A percentile compares a stretch with the other conserved stretches of the same genome.
These are phyloP conservation scores for Strobilomyces confusus DNA, from an alignment of 768 basidiomycete genomes.

Conservation along the genomic window DNA sequence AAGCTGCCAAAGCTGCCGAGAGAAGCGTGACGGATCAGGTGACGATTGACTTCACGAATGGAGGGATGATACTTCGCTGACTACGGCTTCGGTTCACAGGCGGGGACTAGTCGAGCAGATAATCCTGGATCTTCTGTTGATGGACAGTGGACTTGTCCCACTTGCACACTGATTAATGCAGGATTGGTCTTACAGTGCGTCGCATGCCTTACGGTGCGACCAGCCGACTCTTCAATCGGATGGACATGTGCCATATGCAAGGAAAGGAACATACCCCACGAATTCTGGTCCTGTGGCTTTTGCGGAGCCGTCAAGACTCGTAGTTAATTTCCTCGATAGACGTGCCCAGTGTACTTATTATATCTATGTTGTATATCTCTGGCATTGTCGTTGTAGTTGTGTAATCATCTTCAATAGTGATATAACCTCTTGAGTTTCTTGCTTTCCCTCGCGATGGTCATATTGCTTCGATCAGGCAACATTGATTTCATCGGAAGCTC, in stretches of 20 bases:
- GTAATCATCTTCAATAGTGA: background rate
- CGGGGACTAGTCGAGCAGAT: too few relatives aligned
- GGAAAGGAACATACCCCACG: constrained; percentile 54
- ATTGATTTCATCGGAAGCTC: too few relatives aligned
- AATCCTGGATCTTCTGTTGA: background rate
- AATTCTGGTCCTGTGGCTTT: constrained; percentile 70
- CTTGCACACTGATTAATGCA: constrained; percentile 67
- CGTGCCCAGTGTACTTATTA: background rate
- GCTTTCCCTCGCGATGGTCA: too few relatives aligned
- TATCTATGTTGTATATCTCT: background rate
- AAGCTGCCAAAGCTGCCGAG: constrained; percentile 66
- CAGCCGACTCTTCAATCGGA: constrained; percentile 35
- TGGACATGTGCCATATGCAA: constrained; percentile 71
- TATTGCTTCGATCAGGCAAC: too few relatives aligned
- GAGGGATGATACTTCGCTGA: constrained; percentile 17
- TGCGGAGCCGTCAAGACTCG: constrained; percentile 65
- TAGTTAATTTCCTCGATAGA: constrained; percentile 13
- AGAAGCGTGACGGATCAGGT: constrained; percentile 59
- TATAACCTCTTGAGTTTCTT: too few relatives aligned
- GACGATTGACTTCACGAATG: constrained; percentile 50
- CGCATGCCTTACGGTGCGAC: constrained; percentile 48
- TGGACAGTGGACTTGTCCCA: constrained; percentile 47
- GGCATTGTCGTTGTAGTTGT: background rate
- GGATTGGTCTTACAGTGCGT: constrained; percentile 49
- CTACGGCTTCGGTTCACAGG: background rate